Base-by-base conservation (phyloP, 2,329 filamentous ascomycete genomes). In the Apiospora malaysiana region DNA sequence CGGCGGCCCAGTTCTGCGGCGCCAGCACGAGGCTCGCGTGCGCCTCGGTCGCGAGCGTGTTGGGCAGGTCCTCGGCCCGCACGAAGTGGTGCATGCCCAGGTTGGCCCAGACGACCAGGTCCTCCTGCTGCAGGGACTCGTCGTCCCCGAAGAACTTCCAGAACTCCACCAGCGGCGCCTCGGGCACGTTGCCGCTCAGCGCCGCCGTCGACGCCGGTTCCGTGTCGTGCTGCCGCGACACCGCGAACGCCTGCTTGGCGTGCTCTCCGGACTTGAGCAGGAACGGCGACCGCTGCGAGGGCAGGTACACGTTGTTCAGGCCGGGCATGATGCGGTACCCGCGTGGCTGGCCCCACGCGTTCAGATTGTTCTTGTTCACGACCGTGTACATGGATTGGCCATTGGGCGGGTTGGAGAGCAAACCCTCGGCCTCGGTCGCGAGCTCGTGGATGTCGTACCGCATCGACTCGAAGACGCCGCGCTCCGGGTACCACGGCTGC, bases 51-150 rank as follows among this genome's bases (percentile, higher is more conserved):
- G 49, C 14, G 14, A 78, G 66, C 49, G 76, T 77, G 70, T 76
- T 76, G 51, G 76, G 76, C 6, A 82, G 70, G 69, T 81, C 80
- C 72, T 79, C 78, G 40, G 79, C 78, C 42, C 80, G 78, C 1
- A 84, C 84, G 9, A 85, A 79, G 73, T 87, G 85, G 73, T 87
- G 85, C 75, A 84, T 84, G 43, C 84, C 85, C 16, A 87, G 76
- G 74, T 86, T 86, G 74, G 86, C 83, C 79, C 83, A 86, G 1
- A 85, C 70, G 2, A 86, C 83, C 2, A 81, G 67, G 69, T 81
- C 80, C 72, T 82, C 79, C 66, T 82, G 81, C 16, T 81, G 79
- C 1, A 83, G 68, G 72, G 75, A 74, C 72, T 87, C 84, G 23
- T 78, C 80, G 72, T 87, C 73, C 5, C 14, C 49, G 69, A 85